Base-by-base conservation (phyloP, 2,329 filamentous ascomycete species). In the Leptographium procerum region DNA sequence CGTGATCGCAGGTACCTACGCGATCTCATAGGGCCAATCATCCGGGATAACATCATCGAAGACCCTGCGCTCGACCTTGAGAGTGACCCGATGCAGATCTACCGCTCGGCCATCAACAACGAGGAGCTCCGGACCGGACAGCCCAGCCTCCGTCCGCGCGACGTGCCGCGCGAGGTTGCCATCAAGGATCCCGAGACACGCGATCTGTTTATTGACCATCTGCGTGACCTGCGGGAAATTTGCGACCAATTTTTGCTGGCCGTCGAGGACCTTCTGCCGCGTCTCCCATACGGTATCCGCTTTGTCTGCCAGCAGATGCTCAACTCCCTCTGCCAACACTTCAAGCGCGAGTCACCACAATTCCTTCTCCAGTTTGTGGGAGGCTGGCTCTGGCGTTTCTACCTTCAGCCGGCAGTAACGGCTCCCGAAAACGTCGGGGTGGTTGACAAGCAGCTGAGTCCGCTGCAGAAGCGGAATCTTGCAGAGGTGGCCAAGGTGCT, bases 31-130 rank as follows among this genome's bases (percentile, higher is more conserved):
- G 90, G 91, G 0, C 85, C 89, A 1, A 73, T 99, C 53, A 87
- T 99, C 64, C 87, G 88, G 62, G 89, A 95, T 68, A 92, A 94
- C 68, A 91, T 99, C 66, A 86, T 97, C 57, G 94, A 96, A 57
- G 94, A 96, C 65, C 86, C 91, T 14, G 87, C 86, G 6, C 77
- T 99, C 36, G 92, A 99, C 69, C 78, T 99, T 29, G 94, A 99
- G 72, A 96, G 92, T 69, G 94, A 99, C 68, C 94, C 94, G 0
- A 87, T 97, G 77, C 92, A 97, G 66, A 99, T 99, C 59, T 97
- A 99, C 72, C 84, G 89, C 48, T 94, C 91, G 6, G 86, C 90
- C 16, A 95, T 99, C 73, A 97, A 95, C 74, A 96, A 99, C 66
- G 92, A 97, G 71, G 94, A 99, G 72, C 83, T 99, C 28, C 86